These are phyloP conservation scores for Citrus maxima DNA, from an alignment of 345 rosid genomes.

Conservation along the genomic window DNA sequence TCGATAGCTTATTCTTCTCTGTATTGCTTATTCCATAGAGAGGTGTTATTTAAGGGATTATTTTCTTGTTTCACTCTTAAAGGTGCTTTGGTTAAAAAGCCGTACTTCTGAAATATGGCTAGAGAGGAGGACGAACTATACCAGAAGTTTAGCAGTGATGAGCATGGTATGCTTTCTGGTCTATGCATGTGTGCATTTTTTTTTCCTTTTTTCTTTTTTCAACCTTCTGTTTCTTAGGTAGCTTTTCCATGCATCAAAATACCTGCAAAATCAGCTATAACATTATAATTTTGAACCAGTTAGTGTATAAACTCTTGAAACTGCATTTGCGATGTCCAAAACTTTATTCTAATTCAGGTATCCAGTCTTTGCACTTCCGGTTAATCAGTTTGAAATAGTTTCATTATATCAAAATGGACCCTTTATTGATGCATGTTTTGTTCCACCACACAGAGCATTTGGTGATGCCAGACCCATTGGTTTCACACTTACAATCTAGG, in stretches of 20 bases:
- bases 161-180: slow-evolving; percentile 77
- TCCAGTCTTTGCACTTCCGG: neutral
- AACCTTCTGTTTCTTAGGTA: neutral
- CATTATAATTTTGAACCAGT: neutral
- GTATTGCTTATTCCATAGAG: neutral
- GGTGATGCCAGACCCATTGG: neutral
- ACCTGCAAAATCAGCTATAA: neutral
- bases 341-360: neutral
- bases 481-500: neutral
- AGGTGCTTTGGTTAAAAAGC: slow-evolving; percentile 99
- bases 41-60: slow-evolving; percentile 11
- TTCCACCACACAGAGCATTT: neutral
- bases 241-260: neutral
- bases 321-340: neutral
- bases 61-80: slow-evolving; percentile 11
- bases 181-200: neutral
- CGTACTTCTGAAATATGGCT: slow-evolving; percentile 98
- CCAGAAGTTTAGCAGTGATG: slow-evolving; percentile 98
- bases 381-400: neutral
- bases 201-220: neutral
- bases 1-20: neutral
- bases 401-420: neutral
- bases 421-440: neutral
- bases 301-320: neutral
- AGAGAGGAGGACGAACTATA: slow-evolving; percentile 97